phyloP scores from a whole-genome alignment of 164 flowering plant species.

The Liquidambar formosana region DNA sequence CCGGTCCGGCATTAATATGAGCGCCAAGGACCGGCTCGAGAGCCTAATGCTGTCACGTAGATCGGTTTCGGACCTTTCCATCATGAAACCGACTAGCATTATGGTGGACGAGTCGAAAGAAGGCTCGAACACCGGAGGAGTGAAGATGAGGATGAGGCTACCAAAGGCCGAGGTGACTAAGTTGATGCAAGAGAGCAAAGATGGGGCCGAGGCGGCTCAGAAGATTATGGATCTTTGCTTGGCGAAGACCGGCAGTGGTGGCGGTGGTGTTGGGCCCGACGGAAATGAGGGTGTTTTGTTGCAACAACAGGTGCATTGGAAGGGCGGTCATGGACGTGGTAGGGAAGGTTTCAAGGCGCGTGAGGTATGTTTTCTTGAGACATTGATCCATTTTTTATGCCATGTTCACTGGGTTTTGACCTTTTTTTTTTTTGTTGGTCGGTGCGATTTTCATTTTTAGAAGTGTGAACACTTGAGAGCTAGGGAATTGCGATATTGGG shows the following conservation, averaged over 20 bases:
- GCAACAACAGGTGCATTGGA: conserved; percentile 18
- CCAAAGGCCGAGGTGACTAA: conserved; percentile 70
- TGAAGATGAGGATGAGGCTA: conserved; percentile 54
- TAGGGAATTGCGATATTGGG: neutral
- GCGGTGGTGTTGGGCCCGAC: neutral
- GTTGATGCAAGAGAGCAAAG: conserved; percentile 56
- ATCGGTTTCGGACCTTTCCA: conserved; percentile 46
- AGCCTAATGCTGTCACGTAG: conserved; percentile 44
- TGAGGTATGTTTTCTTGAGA: conserved; percentile 20
- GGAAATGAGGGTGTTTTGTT: neutral
- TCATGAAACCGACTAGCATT: conserved; percentile 21
- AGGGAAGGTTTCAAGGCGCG: conserved; percentile 23
- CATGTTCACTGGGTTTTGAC: neutral
- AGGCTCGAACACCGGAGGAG: conserved; percentile 2
- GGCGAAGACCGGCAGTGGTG: conserved; percentile 8
- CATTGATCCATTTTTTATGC: conserved; percentile 12
- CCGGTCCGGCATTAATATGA: conserved; percentile 44
- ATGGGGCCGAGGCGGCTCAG: conserved; percentile 65
- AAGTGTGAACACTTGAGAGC: too few species aligned
- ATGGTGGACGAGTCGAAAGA: conserved; percentile 4
- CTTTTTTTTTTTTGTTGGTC: neutral
- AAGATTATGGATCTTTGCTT: conserved; percentile 60
- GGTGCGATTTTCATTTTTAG: neutral
- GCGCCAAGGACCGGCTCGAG: conserved; percentile 62
- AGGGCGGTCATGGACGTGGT: conserved; percentile 17